These are phyloP conservation scores for Colletotrichum sp. DNA, from an alignment of 2,329 filamentous ascomycete species.

Conservation along the genomic window DNA sequence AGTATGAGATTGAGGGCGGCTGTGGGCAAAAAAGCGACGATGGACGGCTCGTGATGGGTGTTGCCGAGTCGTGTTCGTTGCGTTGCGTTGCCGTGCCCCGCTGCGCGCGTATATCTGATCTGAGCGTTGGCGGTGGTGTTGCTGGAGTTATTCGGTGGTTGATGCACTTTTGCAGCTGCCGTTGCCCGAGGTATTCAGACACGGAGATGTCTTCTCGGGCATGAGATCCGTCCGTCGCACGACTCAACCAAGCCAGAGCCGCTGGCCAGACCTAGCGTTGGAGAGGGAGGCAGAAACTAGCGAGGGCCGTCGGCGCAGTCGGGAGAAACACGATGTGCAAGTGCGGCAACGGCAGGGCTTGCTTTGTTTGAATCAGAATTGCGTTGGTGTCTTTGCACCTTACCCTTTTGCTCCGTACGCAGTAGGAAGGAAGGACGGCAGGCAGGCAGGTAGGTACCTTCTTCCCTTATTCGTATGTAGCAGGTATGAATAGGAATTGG, in stretches of 20 bases:
- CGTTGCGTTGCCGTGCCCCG: background rate
- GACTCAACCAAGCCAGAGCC: background rate
- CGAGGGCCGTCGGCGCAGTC: background rate
- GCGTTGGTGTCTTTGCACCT: background rate
- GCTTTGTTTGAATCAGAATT: background rate
- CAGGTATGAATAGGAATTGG: background rate
- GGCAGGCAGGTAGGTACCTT: background rate
- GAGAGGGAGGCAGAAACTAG: background rate
- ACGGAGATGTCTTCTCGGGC: background rate
- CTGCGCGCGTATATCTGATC: background rate
- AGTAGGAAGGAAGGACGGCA: background rate
- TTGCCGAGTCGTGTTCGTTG: background rate
- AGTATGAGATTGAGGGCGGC: background rate
- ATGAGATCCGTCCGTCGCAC: background rate
- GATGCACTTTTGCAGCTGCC: background rate
- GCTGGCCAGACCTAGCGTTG: background rate
- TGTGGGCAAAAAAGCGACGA: background rate
- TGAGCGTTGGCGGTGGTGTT: background rate
- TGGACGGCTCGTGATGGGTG: background rate
- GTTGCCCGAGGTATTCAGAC: background rate
- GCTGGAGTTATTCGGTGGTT: background rate
- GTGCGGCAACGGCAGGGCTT: background rate
- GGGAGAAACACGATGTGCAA: background rate
- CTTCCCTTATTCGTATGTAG: background rate
- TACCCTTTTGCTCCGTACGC: background rate